Conservation (phyloP, 2,329 filamentous ascomycete genomes). For the Fusarium sp. region DNA sequence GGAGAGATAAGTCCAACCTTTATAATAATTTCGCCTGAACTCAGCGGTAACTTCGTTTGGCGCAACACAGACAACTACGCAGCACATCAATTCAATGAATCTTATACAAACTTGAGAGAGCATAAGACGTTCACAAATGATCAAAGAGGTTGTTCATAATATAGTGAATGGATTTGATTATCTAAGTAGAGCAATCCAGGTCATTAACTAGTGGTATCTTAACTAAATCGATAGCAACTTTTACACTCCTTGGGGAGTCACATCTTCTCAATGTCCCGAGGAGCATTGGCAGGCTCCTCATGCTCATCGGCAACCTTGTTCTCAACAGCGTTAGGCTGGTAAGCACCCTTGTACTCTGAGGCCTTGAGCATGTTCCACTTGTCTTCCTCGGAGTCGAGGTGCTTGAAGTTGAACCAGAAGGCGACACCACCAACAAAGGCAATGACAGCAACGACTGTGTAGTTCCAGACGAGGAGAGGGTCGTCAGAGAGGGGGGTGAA, state of each 20-base stretch:
- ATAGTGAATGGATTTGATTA: conserved; percentile 2
- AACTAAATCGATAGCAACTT: conserved; percentile 27
- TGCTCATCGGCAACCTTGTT: conserved; percentile 45
- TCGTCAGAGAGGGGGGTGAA: conserved; percentile 71
- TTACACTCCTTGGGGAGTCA: conserved; percentile 16
- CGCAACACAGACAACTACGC: no score
- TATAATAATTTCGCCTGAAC: background rate
- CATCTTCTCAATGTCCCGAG: conserved; percentile 39
- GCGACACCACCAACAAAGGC: conserved; percentile 70
- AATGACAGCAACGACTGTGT: conserved; percentile 71
- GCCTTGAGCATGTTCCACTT: conserved; percentile 71
- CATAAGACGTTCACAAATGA: background rate
- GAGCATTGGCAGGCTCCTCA: conserved; percentile 26
- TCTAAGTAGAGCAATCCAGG: conserved; percentile 1
- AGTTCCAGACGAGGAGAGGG: conserved; percentile 79
- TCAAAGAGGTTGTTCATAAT: background rate
- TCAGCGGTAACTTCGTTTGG: no score
- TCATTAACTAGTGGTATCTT: conserved; percentile 35
- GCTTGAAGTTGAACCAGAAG: conserved; percentile 77
- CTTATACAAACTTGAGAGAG: background rate
- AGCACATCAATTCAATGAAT: background rate
- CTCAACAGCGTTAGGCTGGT: conserved; percentile 53
- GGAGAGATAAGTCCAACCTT: background rate
- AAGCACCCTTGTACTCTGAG: conserved; percentile 57
- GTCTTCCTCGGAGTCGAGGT: conserved; percentile 76